Evolutionary conservation across 1,139 yeast genomes (phyloP).

Genomic region (Lodderomyces parapsilosis): DNA sequence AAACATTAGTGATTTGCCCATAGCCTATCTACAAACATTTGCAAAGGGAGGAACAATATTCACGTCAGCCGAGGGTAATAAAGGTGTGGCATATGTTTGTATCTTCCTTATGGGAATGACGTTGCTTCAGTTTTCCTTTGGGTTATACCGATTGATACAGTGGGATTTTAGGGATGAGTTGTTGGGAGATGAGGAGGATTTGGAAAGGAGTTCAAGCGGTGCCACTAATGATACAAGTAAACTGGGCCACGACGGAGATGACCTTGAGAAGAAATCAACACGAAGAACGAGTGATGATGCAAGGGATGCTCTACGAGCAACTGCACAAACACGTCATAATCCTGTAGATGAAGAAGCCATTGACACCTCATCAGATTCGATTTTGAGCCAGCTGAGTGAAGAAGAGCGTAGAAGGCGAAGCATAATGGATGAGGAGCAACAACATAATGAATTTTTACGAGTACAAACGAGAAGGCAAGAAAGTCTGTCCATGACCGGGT

Average conservation of each 20-base stretch:
- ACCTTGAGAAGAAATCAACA: neutral
- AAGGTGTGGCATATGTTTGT: slow-evolving; percentile 85
- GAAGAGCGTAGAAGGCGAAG: slow-evolving; percentile 4
- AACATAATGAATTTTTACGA: slow-evolving; percentile 22
- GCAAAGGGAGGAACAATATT: slow-evolving; percentile 63
- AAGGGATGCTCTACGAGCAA: neutral
- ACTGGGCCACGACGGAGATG: neutral
- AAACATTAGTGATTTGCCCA: slow-evolving; percentile 81
- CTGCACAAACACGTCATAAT: neutral
- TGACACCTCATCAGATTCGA: neutral
- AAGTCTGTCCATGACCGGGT: neutral
- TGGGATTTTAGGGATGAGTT: slow-evolving; percentile 56
- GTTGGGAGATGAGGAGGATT: slow-evolving; percentile 7
- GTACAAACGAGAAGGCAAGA: slow-evolving; percentile 8
- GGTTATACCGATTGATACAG: slow-evolving; percentile 69
- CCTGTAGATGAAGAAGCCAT: slow-evolving; percentile 1
- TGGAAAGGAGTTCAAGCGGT: slow-evolving; percentile 6
- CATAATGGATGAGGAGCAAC: slow-evolving; percentile 13
- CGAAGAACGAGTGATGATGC: neutral
- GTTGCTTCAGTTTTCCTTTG: slow-evolving; percentile 70
- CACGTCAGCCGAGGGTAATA: slow-evolving; percentile 55
- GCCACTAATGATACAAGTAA: slow-evolving; percentile 1
- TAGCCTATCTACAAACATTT: slow-evolving; percentile 82
- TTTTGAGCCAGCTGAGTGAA: slow-evolving; percentile 4
- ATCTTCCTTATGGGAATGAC: slow-evolving; percentile 74